Base-by-base conservation (phyloP, 352 stramenopile species). In the Globisporangium megalacanthum region DNA sequence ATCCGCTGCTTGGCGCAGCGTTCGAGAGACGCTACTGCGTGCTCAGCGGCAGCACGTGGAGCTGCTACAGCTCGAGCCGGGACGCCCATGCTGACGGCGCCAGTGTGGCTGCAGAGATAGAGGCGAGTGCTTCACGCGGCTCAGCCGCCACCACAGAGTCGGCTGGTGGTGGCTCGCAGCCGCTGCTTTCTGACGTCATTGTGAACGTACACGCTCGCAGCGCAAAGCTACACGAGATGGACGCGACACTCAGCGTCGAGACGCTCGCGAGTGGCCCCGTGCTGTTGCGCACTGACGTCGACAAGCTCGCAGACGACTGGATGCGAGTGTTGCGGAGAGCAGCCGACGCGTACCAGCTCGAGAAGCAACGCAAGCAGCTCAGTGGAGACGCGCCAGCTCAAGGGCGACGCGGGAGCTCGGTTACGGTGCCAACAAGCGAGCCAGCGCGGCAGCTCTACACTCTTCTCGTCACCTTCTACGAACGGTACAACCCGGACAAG, bases 401-500 rank as follows among this genome's bases (percentile, higher is more conserved):
- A 6, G 4, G 22, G 17, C 17, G 47, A 9, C 60, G 33, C 15
- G 49, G 36, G 5, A 62, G 59, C 29, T 53, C 54, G 1, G 39
- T 47, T 17, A 8, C 20, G 8, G 25, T 52, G 36, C 25, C 48
- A 0, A 14, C 37, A 9, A 41, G 49, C 8, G 50, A 49, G 1
- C 54, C 60, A 0, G 9, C 31, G 10, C 37, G 39, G 3, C 36
- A 73, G 8, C 59, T 89, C 33, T 73, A 77, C 31, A 57, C 58
- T 10, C 60, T 72, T 0, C 62, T 98, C 22, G 47, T 86, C 0
- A 68, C 54, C 17, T 97, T 97, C 49, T 98, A 97, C 60, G 73
- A 91, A 56, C 85, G 86, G 25, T 84, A 97, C 56, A 89, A 95
- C 57, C 84, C 88, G 2, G 77, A 84, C 22, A 97, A 97, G 49